phyloP scores from a whole-genome alignment of 179 eudicot species.

The Silene noctiflora region DNA sequence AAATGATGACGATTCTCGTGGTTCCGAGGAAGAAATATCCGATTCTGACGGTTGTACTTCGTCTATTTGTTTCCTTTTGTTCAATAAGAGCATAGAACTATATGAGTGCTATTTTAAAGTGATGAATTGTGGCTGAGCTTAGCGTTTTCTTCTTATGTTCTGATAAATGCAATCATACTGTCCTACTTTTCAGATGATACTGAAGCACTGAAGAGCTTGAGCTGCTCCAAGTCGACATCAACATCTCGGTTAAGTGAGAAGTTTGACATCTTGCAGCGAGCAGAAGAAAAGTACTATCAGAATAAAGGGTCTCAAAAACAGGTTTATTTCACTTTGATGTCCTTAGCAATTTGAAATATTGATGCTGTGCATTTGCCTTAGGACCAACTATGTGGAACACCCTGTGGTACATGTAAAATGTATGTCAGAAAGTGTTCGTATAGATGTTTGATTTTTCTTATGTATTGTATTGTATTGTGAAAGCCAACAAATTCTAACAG shows the following conservation, averaged over 20 bases:
- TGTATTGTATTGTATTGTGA: neutral
- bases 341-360: neutral
- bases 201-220: slow-evolving; percentile 31
- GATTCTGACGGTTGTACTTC: slow-evolving; percentile 73
- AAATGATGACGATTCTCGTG: slow-evolving; percentile 54
- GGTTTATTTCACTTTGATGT: slow-evolving; percentile 34
- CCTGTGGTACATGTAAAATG: neutral
- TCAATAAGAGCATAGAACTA: slow-evolving; percentile 5
- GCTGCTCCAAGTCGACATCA: slow-evolving; percentile 44
- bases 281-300: slow-evolving; percentile 77
- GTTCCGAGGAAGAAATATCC: slow-evolving; percentile 85
- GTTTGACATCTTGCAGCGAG: slow-evolving; percentile 65
- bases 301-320: slow-evolving; percentile 45
- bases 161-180: neutral
- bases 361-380: neutral
- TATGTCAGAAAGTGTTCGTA: neutral
- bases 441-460: neutral
- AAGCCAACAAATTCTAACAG: neutral
- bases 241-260: slow-evolving; percentile 50
- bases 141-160: neutral
- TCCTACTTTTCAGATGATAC: slow-evolving; percentile 27
- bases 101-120: slow-evolving; percentile 3
- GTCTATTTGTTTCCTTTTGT: slow-evolving; percentile 8
- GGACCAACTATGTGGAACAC: slow-evolving; percentile 4
- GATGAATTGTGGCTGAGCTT: slow-evolving; percentile 2